Evolutionary conservation across 345 rosid genomes (phyloP).

Genomic region (Clausena lansium): DNA sequence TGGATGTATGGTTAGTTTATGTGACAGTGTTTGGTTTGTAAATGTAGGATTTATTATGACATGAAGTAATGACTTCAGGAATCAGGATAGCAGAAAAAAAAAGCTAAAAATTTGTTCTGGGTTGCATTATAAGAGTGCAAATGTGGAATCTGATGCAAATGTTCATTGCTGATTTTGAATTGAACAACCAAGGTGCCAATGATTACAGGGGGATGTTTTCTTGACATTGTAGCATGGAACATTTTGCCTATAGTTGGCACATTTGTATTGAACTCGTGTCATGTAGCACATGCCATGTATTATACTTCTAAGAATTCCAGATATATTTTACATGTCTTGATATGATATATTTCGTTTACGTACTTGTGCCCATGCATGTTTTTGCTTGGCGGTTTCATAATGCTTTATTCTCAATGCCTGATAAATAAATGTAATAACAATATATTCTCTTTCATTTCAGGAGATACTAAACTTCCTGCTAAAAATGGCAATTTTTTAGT

Average conservation of each 20-base stretch:
- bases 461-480: constrained; percentile 11
- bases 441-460: constrained; percentile 15
- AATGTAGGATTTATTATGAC: background rate
- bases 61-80: background rate
- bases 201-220: background rate
- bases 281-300: background rate
- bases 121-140: background rate
- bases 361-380: background rate
- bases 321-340: background rate
- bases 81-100: background rate
- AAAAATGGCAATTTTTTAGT: constrained; percentile 19
- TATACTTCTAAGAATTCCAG: background rate
- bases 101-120: background rate
- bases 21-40: background rate
- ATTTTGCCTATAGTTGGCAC: background rate
- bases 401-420: constrained; percentile 3
- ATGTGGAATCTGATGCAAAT: background rate
- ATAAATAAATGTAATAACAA: background rate
- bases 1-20: background rate
- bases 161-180: background rate
- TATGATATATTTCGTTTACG: background rate
- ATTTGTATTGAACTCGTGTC: background rate
- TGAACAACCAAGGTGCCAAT: background rate
- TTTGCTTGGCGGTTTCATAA: background rate
- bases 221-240: background rate